Evolutionary conservation across 176 grass and related monocot species (phyloP).

Genomic region (Tuctoria greenei): DNA sequence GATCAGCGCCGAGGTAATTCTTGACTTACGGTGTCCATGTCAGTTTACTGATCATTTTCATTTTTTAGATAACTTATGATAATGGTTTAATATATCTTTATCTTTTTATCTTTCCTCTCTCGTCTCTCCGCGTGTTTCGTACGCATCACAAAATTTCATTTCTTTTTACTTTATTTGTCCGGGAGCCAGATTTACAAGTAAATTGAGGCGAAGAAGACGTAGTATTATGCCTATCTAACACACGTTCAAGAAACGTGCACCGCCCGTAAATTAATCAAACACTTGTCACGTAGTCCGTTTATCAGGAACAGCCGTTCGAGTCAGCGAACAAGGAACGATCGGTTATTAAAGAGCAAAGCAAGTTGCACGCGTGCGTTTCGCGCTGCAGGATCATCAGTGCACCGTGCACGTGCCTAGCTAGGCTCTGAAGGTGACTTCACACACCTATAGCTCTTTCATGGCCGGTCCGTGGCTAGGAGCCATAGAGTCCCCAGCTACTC

Average conservation of each 20-base stretch:
- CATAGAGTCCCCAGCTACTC: neutral
- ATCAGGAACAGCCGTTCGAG: neutral
- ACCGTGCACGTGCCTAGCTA: constrained; percentile 27
- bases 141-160: too few relatives aligned
- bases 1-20: constrained; percentile 4
- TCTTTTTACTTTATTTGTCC: too few relatives aligned
- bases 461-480: neutral
- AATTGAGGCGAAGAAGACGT: too few relatives aligned
- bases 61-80: too few relatives aligned
- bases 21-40: neutral
- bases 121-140: too few relatives aligned
- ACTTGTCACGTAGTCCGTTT: neutral
- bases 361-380: neutral
- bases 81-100: too few relatives aligned
- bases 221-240: neutral
- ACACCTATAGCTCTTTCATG: neutral
- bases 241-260: constrained; percentile 6
- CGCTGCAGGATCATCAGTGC: neutral
- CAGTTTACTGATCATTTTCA: too few relatives aligned
- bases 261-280: neutral
- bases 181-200: too few relatives aligned
- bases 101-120: too few relatives aligned
- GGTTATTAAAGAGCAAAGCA: neutral
- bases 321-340: neutral
- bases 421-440: neutral